A percentile compares a stretch with the other conserved stretches of the same genome.
These are phyloP conservation scores for Exophiala bonariae DNA, from an alignment of 2,329 filamentous ascomycete genomes.

Conservation along the genomic window DNA sequence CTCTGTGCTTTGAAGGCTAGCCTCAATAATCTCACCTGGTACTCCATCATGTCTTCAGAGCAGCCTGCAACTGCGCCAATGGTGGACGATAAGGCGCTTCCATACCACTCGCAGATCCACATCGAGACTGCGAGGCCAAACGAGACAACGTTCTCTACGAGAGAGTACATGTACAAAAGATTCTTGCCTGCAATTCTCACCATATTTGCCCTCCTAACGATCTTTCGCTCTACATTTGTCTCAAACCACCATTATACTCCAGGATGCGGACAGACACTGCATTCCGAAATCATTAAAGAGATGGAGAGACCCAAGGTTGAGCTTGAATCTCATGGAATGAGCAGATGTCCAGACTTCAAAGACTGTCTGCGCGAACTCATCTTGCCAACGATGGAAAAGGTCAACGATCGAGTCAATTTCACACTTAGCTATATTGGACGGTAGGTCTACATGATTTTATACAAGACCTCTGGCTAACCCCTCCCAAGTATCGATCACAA, in stretches of 20 bases:
- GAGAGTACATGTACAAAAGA: slow-evolving; percentile 9
- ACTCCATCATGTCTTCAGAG: not conserved
- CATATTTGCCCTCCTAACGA: slow-evolving; percentile 14
- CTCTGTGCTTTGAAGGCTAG: not conserved
- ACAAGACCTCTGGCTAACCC: slow-evolving; percentile 7
- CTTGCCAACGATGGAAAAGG: slow-evolving; percentile 80
- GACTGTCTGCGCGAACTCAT: slow-evolving; percentile 80
- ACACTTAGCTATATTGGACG: slow-evolving; percentile 85
- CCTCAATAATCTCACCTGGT: too few relatives aligned
- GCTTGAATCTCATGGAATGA: slow-evolving; percentile 94
- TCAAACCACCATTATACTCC: slow-evolving; percentile 23
- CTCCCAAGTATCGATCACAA: slow-evolving; percentile 58
- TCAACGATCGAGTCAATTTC: slow-evolving; percentile 85
- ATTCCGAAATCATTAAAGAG: not conserved
- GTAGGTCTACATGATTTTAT: slow-evolving; percentile 45
- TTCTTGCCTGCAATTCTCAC: slow-evolving; percentile 22
- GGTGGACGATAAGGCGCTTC: slow-evolving; percentile 5
- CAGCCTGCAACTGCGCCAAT: not conserved
- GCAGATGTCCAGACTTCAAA: slow-evolving; percentile 89
- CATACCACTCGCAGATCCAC: not conserved
- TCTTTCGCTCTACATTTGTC: slow-evolving; percentile 22
- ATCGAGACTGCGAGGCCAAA: not conserved
- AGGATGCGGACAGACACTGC: not conserved
- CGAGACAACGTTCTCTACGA: not conserved
- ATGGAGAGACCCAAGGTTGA: slow-evolving; percentile 57